phyloP scores from a whole-genome alignment of 1,139 yeast species.

The Cylindricascospora bacillispora region DNA sequence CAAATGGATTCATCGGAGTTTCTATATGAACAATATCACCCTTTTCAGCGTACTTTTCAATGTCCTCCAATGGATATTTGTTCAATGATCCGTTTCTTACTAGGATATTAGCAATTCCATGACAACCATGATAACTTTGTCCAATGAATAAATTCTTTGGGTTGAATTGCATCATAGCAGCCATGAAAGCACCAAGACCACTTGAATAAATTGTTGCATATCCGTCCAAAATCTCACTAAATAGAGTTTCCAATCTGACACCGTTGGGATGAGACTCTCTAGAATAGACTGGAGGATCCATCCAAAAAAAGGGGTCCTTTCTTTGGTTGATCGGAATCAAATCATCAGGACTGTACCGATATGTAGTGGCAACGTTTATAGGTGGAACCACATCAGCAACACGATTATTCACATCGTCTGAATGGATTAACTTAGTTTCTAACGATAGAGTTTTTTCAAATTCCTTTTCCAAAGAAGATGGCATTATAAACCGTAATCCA shows the following conservation, averaged over 20 bases:
- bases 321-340: conserved; percentile 30
- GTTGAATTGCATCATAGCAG: conserved; percentile 53
- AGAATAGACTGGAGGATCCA: conserved; percentile 42
- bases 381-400: conserved; percentile 49
- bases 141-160: conserved; percentile 72
- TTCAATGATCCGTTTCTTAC: conserved; percentile 49
- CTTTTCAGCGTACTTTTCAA: conserved; percentile 34
- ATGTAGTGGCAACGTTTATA: conserved; percentile 72
- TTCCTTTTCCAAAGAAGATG: too few species aligned
- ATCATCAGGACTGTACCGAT: conserved; percentile 43
- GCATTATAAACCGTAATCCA: too few species aligned
- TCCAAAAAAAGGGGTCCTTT: conserved; percentile 23
- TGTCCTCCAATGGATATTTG: conserved; percentile 39
- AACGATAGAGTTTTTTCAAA: too few species aligned
- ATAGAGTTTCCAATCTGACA: conserved; percentile 50
- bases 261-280: conserved; percentile 64
- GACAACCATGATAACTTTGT: conserved; percentile 77
- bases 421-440: conserved; percentile 47
- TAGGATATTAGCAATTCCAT: conserved; percentile 52
- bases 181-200: conserved; percentile 74
- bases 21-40: conserved; percentile 81
- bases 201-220: conserved; percentile 58
- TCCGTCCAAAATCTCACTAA: conserved; percentile 44
- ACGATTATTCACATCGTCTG: conserved; percentile 37
- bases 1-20: conserved; percentile 81